Base-by-base conservation (phyloP, 495 filamentous ascomycete species). In the Trichocladium uniseriatum region DNA sequence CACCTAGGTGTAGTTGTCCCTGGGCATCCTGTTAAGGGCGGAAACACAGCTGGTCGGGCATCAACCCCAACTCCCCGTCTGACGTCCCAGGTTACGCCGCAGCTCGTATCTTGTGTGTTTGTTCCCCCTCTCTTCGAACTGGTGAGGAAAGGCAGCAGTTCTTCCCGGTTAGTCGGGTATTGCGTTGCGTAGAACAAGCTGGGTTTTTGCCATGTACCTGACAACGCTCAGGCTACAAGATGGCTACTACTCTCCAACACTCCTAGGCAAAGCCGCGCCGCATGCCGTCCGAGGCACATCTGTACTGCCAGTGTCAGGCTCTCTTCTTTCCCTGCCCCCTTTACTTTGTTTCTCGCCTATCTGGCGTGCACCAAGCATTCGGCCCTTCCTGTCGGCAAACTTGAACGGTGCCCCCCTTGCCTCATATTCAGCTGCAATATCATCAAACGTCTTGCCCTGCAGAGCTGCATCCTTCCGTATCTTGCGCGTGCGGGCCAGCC, bases 401-500 rank as follows among this genome's bases (percentile, higher is more conserved):
- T 61, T 59, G 51, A 73, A 74, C 1, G 63, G 57, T 15, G 55
- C 48, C 0, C 65, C 65, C 0, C 55, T 45, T 6, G 51, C 48
- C 43, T 68, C 56, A 41, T 72, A 50, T 42, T 71, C 66, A 13
- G 64, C 67, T n/a, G 76, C 53, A n/a, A 84, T 48, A 18, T 86
- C 81, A 52, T 86, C 81, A 48, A 85, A 79, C 4, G 71, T 79
- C 57, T 74, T 79, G 0, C 77, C 78, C 10, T 70, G 62, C 11
- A 60, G 60, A 37, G 78, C 79, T 0, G 82, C 83, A 36, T 72
- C 72, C 40, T 71, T 68, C 3, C 81, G 75, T 20, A 84, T 57
- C 34, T 70, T 71, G 4, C 83, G 73, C 3, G 82, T 83, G 8
- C 82, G 77, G 53, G 80, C 65, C 2, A 81, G 71, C 81, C 83